Percentiles rank a stretch among this genome's conserved stretches.
Conservation (phyloP, 768 basidiomycete species). For the Omphalotus guepiniiformis region DNA sequence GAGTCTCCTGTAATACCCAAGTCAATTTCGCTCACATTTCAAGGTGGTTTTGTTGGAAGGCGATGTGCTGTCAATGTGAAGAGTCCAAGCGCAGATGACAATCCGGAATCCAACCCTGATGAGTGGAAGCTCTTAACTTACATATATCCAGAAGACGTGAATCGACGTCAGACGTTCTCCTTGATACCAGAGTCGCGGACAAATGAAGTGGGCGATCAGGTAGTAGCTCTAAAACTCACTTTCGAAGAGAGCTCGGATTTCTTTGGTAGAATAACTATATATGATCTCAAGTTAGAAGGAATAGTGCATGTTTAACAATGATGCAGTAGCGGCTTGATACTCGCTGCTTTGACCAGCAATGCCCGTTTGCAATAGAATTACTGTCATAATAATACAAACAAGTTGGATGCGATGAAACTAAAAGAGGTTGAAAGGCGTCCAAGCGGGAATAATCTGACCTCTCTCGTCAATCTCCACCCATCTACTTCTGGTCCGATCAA, state of each 20-base stretch:
- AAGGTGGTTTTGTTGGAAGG: constrained; percentile 82
- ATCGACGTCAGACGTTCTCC: constrained; percentile 61
- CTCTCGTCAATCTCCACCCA: constrained; percentile 70
- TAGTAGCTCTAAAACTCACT: constrained; percentile 54
- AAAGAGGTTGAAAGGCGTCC: constrained; percentile 47
- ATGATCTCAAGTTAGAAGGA: constrained; percentile 50
- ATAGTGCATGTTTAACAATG: no score
- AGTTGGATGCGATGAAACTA: no score
- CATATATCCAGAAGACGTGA: constrained; percentile 78
- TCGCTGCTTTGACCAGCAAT: no score
- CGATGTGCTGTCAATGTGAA: constrained; percentile 48
- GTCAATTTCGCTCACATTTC: constrained; percentile 63
- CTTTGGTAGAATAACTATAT: constrained; percentile 75
- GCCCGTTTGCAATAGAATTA: no score
- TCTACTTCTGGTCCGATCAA: constrained; percentile 40
- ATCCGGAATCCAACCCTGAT: constrained; percentile 5
- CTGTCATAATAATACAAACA: no score
- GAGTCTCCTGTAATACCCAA: constrained; percentile 43
- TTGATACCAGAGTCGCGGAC: constrained; percentile 4
- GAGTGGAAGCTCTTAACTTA: constrained; percentile 49
- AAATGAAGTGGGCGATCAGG: constrained; percentile 22
- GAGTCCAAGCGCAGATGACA: constrained; percentile 18
- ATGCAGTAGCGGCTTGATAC: no score
- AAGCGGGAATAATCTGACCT: constrained; percentile 50
- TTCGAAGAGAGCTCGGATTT: constrained; percentile 85